These are phyloP conservation scores for Ulota crispa DNA, from an alignment of 225 moss, liverwort and hornwort genomes.

Conservation along the genomic window DNA sequence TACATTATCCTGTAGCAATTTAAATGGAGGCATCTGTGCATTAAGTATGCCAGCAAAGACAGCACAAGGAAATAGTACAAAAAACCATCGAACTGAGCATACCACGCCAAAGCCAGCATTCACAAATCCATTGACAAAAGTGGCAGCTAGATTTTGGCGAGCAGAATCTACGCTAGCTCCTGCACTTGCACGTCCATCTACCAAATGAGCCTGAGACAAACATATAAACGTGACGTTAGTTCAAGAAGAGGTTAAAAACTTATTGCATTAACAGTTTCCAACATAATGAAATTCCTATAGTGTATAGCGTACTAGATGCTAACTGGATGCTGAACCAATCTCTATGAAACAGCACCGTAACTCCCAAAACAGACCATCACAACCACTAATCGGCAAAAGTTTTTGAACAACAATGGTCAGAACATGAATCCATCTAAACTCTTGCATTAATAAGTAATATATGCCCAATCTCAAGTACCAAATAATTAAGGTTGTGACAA, in stretches of 20 bases:
- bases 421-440: neutral
- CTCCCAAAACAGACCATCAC: slow-evolving; percentile 16
- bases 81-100: slow-evolving; percentile 28
- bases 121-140: slow-evolving; percentile 96
- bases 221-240: slow-evolving; percentile 25
- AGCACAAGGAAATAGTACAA: slow-evolving; percentile 1
- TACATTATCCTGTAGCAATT: neutral
- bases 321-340: neutral
- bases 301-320: neutral
- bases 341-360: neutral
- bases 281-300: neutral
- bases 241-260: slow-evolving; percentile 5
- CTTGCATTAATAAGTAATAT: neutral
- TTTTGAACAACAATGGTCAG: neutral
- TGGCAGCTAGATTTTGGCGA: slow-evolving; percentile 91
- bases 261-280: neutral
- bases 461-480: neutral
- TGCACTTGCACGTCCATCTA: slow-evolving; percentile 94
- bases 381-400: slow-evolving; percentile 4
- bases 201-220: slow-evolving; percentile 79
- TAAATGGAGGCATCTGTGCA: neutral
- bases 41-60: neutral
- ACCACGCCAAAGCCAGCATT: slow-evolving; percentile 98
- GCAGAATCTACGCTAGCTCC: slow-evolving; percentile 97
- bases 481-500: neutral